Evolutionary conservation across 495 filamentous ascomycete species (phyloP).

Genomic region (Penicillium nucicola): DNA sequence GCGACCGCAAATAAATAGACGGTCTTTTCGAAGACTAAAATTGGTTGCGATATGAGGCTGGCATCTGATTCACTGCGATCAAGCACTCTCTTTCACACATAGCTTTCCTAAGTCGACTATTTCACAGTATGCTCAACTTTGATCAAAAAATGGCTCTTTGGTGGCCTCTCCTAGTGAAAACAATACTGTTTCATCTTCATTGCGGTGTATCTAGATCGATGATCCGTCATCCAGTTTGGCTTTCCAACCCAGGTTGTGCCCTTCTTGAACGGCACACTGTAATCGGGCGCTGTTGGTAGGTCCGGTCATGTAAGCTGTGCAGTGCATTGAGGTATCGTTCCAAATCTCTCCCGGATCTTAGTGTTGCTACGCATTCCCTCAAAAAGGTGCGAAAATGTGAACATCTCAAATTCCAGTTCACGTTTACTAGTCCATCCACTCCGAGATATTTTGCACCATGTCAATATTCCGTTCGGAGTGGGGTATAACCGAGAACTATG

Average conservation of each 20-base stretch:
- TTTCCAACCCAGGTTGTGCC: constrained; percentile 16
- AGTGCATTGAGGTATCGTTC: constrained; percentile 20
- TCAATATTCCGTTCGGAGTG: constrained; percentile 16
- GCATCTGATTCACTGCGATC: no score
- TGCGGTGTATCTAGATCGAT: constrained; percentile 13
- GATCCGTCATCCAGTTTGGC: constrained; percentile 10
- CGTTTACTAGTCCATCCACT: constrained; percentile 19
- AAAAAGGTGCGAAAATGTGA: constrained; percentile 20
- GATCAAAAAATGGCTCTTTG: no score
- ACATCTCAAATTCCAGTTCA: constrained; percentile 20
- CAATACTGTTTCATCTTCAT: constrained; percentile 21
- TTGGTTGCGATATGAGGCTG: no score
- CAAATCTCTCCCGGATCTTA: constrained; percentile 11
- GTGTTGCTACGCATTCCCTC: constrained; percentile 15
- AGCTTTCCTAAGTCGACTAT: no score
- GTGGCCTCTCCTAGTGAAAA: constrained; percentile 22
- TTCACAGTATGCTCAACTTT: no score
- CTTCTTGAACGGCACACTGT: constrained; percentile 16
- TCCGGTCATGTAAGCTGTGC: constrained; percentile 17
- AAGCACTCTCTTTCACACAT: no score
- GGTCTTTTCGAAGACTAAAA: no score
- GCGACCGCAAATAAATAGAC: no score
- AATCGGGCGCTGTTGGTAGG: constrained; percentile 15
- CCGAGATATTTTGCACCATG: constrained; percentile 17
- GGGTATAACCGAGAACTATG: constrained; percentile 14